Evolutionary conservation across 225 moss, liverwort and hornwort species (phyloP).

Genomic region (Rhytidiadelphus loreus): DNA sequence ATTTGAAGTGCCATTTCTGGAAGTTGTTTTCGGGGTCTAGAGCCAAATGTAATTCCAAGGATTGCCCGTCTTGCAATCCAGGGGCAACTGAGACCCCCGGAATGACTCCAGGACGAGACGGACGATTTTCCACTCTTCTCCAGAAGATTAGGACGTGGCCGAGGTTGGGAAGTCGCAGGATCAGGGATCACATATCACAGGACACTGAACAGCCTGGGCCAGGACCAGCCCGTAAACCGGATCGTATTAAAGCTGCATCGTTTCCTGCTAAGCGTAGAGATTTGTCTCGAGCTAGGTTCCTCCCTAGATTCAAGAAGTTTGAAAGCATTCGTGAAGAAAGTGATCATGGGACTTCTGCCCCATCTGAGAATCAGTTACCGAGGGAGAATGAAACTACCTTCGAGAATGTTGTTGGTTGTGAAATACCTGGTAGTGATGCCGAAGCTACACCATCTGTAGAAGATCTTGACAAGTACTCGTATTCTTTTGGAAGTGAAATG

Average conservation of each 20-base stretch:
- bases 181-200: slow-evolving; percentile 8
- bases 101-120: slow-evolving; percentile 4
- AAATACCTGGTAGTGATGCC: slow-evolving; percentile 2
- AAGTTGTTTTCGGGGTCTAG: slow-evolving; percentile 26
- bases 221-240: background rate
- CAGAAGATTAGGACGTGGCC: slow-evolving; percentile 52
- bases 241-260: slow-evolving; percentile 37
- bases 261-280: slow-evolving; percentile 30
- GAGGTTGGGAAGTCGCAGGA: slow-evolving; percentile 37
- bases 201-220: background rate
- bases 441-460: slow-evolving; percentile 23
- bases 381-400: background rate
- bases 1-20: slow-evolving; percentile 35
- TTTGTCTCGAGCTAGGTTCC: slow-evolving; percentile 32
- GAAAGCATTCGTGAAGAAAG: slow-evolving; percentile 32
- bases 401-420: slow-evolving; percentile 20
- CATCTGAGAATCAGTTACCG: background rate
- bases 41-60: slow-evolving; percentile 10
- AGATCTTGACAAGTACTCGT: slow-evolving; percentile 18
- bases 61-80: slow-evolving; percentile 21
- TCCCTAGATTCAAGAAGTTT: slow-evolving; percentile 22
- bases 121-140: slow-evolving; percentile 17
- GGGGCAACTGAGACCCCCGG: background rate
- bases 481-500: slow-evolving; percentile 28
- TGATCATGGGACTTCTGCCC: background rate